Conservation (phyloP, 306 rosid species). For the Vigna unguiculata region DNA sequence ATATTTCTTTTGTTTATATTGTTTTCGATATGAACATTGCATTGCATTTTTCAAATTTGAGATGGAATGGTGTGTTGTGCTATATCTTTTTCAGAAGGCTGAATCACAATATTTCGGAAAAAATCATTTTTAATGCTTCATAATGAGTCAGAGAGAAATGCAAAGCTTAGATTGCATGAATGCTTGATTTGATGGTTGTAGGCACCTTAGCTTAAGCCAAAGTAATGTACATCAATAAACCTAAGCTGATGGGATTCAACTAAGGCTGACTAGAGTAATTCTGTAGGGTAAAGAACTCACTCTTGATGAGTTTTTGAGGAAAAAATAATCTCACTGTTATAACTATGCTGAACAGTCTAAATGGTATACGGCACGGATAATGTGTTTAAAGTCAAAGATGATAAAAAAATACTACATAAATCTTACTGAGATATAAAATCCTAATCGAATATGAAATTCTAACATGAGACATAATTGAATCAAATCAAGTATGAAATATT, state of each 20-base stretch:
- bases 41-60: conserved; percentile 26
- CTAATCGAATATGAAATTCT: not conserved
- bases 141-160: conserved; percentile 12
- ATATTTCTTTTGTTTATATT: not conserved
- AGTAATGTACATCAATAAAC: conserved; percentile 3
- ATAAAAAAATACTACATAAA: conserved; percentile 8
- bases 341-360: conserved; percentile 1
- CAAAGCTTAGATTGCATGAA: conserved; percentile 14
- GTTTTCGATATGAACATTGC: not conserved
- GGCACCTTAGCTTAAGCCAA: conserved; percentile 27
- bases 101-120: not conserved
- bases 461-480: not conserved
- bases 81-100: not conserved
- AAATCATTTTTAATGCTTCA: conserved; percentile 36
- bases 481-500: not conserved
- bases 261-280: not conserved
- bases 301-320: not conserved
- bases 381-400: not conserved
- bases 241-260: conserved; percentile 8
- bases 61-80: conserved; percentile 11
- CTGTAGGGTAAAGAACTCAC: not conserved
- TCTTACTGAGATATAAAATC: not conserved
- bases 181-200: conserved; percentile 22
- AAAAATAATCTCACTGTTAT: not conserved
- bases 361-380: not conserved